These are phyloP conservation scores for Eimeria sp. DNA, from an alignment of 169 alveolate genomes.

Conservation along the genomic window DNA sequence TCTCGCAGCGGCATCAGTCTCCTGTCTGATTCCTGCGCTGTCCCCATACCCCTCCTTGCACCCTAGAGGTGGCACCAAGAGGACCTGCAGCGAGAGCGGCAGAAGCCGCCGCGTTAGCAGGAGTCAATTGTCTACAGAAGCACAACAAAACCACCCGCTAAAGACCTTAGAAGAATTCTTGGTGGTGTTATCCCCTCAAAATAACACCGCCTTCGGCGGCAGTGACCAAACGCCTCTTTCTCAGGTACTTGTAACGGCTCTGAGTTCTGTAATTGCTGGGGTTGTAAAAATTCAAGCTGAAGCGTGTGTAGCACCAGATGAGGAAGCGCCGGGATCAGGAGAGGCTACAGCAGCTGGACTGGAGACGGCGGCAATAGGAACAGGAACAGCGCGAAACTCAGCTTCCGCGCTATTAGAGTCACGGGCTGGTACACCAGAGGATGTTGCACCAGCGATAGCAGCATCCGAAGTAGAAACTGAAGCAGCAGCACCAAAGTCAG, in stretches of 20 bases:
- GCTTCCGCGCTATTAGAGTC: not conserved
- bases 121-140: not conserved
- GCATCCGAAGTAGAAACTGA: not conserved
- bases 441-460: not conserved
- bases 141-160: conserved; percentile 20
- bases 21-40: conserved; percentile 9
- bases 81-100: conserved; percentile 33
- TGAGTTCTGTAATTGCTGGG: conserved; percentile 29
- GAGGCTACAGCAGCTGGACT: not conserved
- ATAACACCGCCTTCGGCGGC: not conserved
- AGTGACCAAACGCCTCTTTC: not conserved
- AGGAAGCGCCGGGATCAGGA: not conserved
- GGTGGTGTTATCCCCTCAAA: conserved; percentile 47
- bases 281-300: not conserved
- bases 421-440: not conserved
- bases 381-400: not conserved
- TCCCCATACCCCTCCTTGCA: not conserved
- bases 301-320: not conserved
- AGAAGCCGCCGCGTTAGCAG: conserved; percentile 12
- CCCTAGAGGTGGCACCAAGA: conserved; percentile 16
- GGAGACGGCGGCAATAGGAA: not conserved
- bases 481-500: not conserved
- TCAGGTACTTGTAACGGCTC: conserved; percentile 12
- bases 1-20: conserved; percentile 61
- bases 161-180: conserved; percentile 46